Evolutionary conservation across 768 basidiomycete genomes (phyloP).

Genomic region (Boletus insuetus): DNA sequence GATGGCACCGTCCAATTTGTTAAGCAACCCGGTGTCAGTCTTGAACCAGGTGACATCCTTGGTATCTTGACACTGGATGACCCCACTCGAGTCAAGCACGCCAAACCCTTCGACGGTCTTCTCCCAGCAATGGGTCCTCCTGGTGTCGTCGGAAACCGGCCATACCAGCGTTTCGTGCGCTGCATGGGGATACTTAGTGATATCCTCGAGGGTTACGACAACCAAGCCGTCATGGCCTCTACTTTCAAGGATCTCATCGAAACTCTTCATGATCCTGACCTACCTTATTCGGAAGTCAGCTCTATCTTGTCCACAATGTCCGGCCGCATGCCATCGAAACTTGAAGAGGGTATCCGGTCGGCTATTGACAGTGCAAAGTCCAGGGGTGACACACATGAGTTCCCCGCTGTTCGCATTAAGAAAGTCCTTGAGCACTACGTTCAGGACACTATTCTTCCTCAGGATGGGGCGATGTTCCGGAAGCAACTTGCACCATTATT

Average conservation of each 20-base stretch:
- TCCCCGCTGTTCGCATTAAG: constrained; percentile 85
- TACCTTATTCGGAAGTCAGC: constrained; percentile 83
- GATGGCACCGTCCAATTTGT: constrained; percentile 94
- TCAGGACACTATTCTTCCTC: constrained; percentile 73
- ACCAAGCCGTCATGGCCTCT: constrained; percentile 83
- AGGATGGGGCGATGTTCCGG: constrained; percentile 80
- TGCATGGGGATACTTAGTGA: constrained; percentile 79
- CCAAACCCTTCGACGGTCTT: constrained; percentile 96
- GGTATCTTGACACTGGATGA: constrained; percentile 97
- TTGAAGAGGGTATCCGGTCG: constrained; percentile 82
- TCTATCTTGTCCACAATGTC: constrained; percentile 86
- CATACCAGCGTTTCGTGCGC: constrained; percentile 79
- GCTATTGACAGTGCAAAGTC: constrained; percentile 73
- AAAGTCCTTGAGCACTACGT: constrained; percentile 84
- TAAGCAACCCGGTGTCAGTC: constrained; percentile 96
- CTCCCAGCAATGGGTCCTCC: constrained; percentile 86
- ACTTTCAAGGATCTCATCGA: constrained; percentile 85
- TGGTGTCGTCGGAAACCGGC: constrained; percentile 81
- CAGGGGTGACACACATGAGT: constrained; percentile 76
- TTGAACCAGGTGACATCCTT: constrained; percentile 95
- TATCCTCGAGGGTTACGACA: constrained; percentile 96
- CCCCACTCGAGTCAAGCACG: constrained; percentile 93
- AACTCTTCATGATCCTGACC: constrained; percentile 78
- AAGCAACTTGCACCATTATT: constrained; percentile 66
- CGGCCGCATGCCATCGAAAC: constrained; percentile 88